Evolutionary conservation across 1,139 yeast genomes (phyloP), one percentile per base, ranked within the genome.

Genomic region (Saccharomycopsis hybrid): DNA sequence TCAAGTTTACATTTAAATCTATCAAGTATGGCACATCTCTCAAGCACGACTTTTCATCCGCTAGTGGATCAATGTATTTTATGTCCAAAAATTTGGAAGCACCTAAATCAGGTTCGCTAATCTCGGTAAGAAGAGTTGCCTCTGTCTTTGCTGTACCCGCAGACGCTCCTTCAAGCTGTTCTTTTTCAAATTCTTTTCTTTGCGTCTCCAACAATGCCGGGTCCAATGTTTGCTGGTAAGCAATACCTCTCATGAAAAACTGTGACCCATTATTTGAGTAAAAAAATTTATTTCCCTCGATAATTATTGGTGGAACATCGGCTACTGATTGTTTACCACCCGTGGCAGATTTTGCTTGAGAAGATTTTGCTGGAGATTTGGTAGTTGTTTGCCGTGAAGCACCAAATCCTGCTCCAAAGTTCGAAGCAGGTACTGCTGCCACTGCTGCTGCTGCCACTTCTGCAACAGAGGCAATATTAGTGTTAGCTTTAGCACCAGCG

Each of bases 1-100:
- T 67, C 54, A 85, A 81, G 63, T 85, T 84, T 55, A 85, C 76
- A 48, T 78, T 75, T 53, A 83, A 67, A 40, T 76, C 75, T 58
- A 70, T 67, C 57, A 83, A 73, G 62, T 81, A 79, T 58, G 82
- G 77, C 56, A 89, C 76, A 65, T 90, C 97, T 67, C 97, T 80
- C 58, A 77, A 69, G 75, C 97, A 87, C 31, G 75, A 65, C 2
- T 63, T 73, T 42, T 66, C 69, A 62, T 86, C 86, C 39, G 89
- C 85, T 51, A 88, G 71, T 30, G 96, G 96, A 65, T 88, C 88
- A 50, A 65, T 60, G 50, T 56, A 67, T 18, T 54, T 54, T 3
- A 41, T 9, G 27, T 9, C 9, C 5, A 36, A 38, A 25, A 28
- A 3, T 35, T 35, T 37, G 18, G 1, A 55, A 62, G 13, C 58